Evolutionary conservation across 345 rosid genomes (phyloP), one percentile per base, ranked within the genome.

Genomic region (Angophora floribunda): DNA sequence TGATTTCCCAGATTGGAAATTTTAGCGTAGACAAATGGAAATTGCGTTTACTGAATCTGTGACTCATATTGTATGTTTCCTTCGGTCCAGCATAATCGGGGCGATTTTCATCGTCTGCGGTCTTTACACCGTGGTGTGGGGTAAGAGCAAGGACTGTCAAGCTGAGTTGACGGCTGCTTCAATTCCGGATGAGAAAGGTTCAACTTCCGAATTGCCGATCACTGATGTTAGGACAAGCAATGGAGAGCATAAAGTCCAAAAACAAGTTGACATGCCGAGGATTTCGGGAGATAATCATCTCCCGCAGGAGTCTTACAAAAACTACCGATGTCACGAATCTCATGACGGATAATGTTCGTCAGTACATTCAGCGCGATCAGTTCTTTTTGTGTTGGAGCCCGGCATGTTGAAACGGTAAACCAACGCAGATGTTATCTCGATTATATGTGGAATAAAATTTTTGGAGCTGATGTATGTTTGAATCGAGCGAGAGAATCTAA

Each of bases 111-210:
- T 98, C 80, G 99, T 97, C 7, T 26, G 92, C 15, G 99, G 99
- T 10, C 93, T 97, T 13, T 97, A 98, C 91, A 87, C 92, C 4
- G 99, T 98, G 4, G 97, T 95, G 87, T 97, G 99, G 99, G 99
- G 99, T 6, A 98, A 98, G 90, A 92, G 95, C 93, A 98, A 96
- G 86, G 99, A 98, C 30, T 86, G 47, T 16, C 51, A 19, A 52
- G 47, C 19, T 36, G 63, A 51, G 65, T 85, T 28, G 30, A 85
- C 92, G 13, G 51, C 86, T 41, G 28, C 61, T 55, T 53, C 70
- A 59, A 11, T 82, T 11, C 45, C 87, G 55, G 45, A 86, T 2
- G 91, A 91, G 44, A 93, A 92, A 87, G 63, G 51, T 19, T 94
- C 88, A 28, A 52, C 80, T 78, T 91, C 88, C 28, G 97, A 95